phyloP scores from a whole-genome alignment of 345 rosid genomes.

The Moricandia moricandioides region DNA sequence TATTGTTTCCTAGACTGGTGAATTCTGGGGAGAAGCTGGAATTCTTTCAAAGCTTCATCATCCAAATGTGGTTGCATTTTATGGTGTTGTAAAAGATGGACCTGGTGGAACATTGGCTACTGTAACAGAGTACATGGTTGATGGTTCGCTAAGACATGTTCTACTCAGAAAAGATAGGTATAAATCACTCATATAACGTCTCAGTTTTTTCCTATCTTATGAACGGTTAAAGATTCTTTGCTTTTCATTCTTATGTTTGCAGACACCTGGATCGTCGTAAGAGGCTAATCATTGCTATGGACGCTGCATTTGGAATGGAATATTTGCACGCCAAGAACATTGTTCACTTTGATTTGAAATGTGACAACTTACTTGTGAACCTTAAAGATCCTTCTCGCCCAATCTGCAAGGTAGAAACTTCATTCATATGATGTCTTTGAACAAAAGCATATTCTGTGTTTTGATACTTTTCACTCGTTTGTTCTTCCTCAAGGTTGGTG shows the following conservation, averaged over 20 bases:
- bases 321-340: constrained; percentile 93
- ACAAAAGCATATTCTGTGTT: constrained; percentile 4
- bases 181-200: constrained; percentile 12
- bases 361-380: constrained; percentile 95
- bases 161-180: constrained; percentile 90
- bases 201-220: not conserved
- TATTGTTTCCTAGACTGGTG: constrained; percentile 57
- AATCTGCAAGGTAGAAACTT: constrained; percentile 78
- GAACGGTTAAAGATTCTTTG: constrained; percentile 8
- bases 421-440: not conserved
- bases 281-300: constrained; percentile 95
- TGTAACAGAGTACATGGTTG: constrained; percentile 94
- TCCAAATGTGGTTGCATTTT: constrained; percentile 97
- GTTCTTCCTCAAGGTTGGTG: constrained; percentile 62
- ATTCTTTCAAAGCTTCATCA: constrained; percentile 98
- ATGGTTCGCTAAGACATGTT: constrained; percentile 96
- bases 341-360: constrained; percentile 96
- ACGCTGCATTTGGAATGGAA: constrained; percentile 99
- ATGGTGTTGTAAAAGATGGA: constrained; percentile 96
- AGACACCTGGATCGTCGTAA: constrained; percentile 91
- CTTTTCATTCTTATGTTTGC: constrained; percentile 20
- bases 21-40: constrained; percentile 99
- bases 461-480: not conserved
- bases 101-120: constrained; percentile 94
- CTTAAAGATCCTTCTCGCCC: constrained; percentile 92